Conservation (phyloP, 441 rosid species). For the Erysimum cheiri region DNA sequence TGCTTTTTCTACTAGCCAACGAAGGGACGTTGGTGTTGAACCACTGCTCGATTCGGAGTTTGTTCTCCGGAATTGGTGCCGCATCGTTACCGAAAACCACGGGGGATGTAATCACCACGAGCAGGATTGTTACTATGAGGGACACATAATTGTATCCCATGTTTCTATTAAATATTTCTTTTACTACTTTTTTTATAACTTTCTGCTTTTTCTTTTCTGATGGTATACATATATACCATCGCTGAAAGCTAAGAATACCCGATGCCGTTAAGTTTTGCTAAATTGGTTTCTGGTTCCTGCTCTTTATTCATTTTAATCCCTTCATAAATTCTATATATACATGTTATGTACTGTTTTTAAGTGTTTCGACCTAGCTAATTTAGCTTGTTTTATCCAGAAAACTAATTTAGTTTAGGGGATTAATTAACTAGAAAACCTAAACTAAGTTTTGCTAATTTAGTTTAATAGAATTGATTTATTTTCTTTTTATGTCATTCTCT, state of each 20-base stretch:
- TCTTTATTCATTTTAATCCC: conserved; percentile 29
- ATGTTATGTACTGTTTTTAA: neutral
- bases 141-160: conserved; percentile 37
- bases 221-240: conserved; percentile 19
- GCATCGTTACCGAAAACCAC: conserved; percentile 36
- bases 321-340: conserved; percentile 10
- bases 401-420: neutral
- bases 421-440: too few relatives aligned
- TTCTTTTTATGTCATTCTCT: neutral
- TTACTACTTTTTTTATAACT: neutral
- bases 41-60: conserved; percentile 34
- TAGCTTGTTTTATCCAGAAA: neutral
- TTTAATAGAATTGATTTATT: neutral
- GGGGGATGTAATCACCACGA: conserved; percentile 34
- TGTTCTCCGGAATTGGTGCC: conserved; percentile 35
- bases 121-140: conserved; percentile 23
- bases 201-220: neutral
- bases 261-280: conserved; percentile 13
- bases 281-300: conserved; percentile 25
- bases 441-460: too few relatives aligned
- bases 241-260: conserved; percentile 13
- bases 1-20: conserved; percentile 34
- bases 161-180: neutral
- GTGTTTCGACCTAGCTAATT: conserved; percentile 4
- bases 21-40: conserved; percentile 41